phyloP scores from a whole-genome alignment of 345 rosid genomes.

The Eucalyptus decipiens region DNA sequence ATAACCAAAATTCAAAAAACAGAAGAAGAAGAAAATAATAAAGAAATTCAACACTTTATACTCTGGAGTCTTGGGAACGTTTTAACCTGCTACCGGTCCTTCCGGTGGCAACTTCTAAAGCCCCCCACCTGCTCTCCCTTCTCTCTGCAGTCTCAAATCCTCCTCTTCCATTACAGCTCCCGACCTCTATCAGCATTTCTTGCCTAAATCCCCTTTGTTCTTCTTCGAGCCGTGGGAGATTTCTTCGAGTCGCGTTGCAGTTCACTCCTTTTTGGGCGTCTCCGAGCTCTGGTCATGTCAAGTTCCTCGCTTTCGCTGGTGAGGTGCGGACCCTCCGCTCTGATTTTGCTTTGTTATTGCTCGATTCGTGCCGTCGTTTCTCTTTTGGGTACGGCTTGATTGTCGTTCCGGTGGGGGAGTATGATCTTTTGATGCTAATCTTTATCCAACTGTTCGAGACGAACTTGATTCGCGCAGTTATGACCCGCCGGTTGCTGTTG shows the following conservation, averaged over 20 bases:
- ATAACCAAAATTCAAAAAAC: not conserved
- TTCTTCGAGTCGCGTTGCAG: not conserved
- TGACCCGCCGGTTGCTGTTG: not conserved
- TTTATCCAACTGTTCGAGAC: not conserved
- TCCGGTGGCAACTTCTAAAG: not conserved
- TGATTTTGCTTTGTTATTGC: not conserved
- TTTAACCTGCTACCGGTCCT: not conserved
- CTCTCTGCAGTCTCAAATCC: not conserved
- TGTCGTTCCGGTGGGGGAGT: not conserved
- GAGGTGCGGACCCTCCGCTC: not conserved
- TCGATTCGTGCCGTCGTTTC: not conserved
- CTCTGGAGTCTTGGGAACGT: not conserved
- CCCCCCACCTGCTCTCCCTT: not conserved
- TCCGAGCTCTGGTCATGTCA: not conserved
- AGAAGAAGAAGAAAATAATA: not conserved
- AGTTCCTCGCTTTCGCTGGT: not conserved
- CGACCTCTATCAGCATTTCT: fast-evolving
- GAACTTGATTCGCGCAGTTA: not conserved
- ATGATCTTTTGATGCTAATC: not conserved
- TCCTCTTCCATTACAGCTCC: not conserved
- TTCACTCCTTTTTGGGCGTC: not conserved
- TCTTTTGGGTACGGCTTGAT: not conserved
- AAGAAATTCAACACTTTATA: not conserved
- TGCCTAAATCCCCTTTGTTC: not conserved
- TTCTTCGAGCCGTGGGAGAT: not conserved